Evolutionary conservation across 2,329 filamentous ascomycete species (phyloP).

Genomic region (Aspergillus floridensis): DNA sequence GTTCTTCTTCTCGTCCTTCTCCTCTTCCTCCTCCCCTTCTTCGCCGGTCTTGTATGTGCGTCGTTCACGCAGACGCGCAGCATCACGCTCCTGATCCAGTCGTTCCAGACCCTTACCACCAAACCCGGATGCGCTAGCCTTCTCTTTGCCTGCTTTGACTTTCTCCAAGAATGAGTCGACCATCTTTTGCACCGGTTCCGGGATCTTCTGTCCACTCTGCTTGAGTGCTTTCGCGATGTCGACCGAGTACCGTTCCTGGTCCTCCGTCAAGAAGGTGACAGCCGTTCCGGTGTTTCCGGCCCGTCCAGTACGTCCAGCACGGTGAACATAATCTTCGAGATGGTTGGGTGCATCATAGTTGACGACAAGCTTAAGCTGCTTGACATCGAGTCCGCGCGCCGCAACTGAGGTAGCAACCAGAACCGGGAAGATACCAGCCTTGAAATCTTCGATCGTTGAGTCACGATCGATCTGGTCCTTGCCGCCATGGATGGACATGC

Average conservation of each 20-base stretch:
- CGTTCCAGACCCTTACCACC: conserved; percentile 91
- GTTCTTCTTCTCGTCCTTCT: conserved; percentile 66
- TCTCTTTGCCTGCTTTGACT: conserved; percentile 87
- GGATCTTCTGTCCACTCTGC: conserved; percentile 81
- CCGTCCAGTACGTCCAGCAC: conserved; percentile 87
- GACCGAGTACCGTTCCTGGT: conserved; percentile 85
- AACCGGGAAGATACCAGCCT: conserved; percentile 82
- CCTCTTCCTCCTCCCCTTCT: conserved; percentile 71
- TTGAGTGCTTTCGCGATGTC: conserved; percentile 90
- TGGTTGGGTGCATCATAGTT: conserved; percentile 95
- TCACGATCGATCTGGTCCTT: conserved; percentile 93
- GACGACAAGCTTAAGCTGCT: conserved; percentile 91
- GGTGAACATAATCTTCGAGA: conserved; percentile 93
- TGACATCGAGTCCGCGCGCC: conserved; percentile 90
- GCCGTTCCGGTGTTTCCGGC: conserved; percentile 93
- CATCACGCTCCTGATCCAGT: conserved; percentile 86
- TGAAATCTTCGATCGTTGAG: conserved; percentile 90
- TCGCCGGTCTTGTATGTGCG: conserved; percentile 89
- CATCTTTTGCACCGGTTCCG: conserved; percentile 63
- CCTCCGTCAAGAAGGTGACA: conserved; percentile 87
- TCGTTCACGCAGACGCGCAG: conserved; percentile 78
- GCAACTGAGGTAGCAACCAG: conserved; percentile 94
- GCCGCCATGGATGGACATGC: conserved; percentile 89
- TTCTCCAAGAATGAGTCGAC: conserved; percentile 76
- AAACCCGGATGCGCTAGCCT: conserved; percentile 79